Evolutionary conservation across 2,329 filamentous ascomycete species (phyloP).

Genomic region (Arthroderma sp.): DNA sequence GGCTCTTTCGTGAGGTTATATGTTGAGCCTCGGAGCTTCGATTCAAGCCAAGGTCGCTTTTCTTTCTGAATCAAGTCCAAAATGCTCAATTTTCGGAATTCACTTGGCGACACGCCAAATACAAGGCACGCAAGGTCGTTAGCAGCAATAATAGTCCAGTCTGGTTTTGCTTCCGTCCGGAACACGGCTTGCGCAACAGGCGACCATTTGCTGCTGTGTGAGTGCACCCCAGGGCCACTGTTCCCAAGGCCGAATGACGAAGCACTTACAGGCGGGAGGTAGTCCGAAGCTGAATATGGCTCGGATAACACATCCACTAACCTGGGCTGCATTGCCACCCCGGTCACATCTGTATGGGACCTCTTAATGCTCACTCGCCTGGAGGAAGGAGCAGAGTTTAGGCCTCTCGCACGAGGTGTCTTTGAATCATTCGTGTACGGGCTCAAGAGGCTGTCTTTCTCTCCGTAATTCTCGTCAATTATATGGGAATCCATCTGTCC

Average conservation of each 20-base stretch:
- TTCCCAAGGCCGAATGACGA: slow-evolving; percentile 27
- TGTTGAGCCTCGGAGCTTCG: slow-evolving; percentile 49
- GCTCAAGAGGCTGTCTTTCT: background rate
- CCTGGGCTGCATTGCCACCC: slow-evolving; percentile 63
- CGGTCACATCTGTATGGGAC: slow-evolving; percentile 72
- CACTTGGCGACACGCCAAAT: slow-evolving; percentile 97
- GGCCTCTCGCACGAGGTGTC: slow-evolving; percentile 19
- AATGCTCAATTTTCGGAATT: slow-evolving; percentile 89
- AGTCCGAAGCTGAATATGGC: slow-evolving; percentile 53
- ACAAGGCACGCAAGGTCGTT: slow-evolving; percentile 93
- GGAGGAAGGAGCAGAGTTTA: slow-evolving; percentile 37
- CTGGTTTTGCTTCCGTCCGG: slow-evolving; percentile 77
- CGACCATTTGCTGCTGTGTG: slow-evolving; percentile 78
- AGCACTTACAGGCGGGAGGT: slow-evolving; percentile 25
- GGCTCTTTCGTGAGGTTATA: slow-evolving; percentile 41
- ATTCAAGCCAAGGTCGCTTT: slow-evolving; percentile 74
- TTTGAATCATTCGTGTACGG: slow-evolving; percentile 14
- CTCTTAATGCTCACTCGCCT: slow-evolving; percentile 62
- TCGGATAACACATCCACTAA: slow-evolving; percentile 74
- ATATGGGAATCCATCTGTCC: no score
- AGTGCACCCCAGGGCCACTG: slow-evolving; percentile 51
- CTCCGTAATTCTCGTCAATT: background rate
- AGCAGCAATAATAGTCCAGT: slow-evolving; percentile 91
- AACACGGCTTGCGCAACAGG: slow-evolving; percentile 93
- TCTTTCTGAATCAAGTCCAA: slow-evolving; percentile 88